Evolutionary conservation across 2,329 filamentous ascomycete species (phyloP).

Genomic region (Calonectria montana): DNA sequence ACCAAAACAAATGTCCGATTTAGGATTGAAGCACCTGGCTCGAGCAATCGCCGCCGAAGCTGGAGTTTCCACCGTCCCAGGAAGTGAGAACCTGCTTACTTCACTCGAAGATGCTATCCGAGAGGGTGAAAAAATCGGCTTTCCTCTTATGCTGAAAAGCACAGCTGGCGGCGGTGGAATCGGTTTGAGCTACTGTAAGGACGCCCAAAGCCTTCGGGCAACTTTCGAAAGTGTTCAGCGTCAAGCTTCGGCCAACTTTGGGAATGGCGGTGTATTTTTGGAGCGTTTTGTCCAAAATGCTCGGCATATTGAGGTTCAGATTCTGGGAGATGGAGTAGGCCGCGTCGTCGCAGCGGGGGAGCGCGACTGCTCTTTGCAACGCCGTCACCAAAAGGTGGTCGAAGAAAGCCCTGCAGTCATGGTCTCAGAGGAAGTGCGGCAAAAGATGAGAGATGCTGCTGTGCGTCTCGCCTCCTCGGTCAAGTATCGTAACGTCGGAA

Average conservation of each 20-base stretch:
- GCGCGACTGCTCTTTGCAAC: slow-evolving; percentile 62
- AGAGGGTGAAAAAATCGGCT: slow-evolving; percentile 46
- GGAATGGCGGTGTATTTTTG: slow-evolving; percentile 53
- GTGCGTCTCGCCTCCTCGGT: slow-evolving; percentile 49
- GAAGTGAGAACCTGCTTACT: slow-evolving; percentile 42
- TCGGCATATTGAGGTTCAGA: slow-evolving; percentile 62
- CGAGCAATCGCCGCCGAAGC: slow-evolving; percentile 46
- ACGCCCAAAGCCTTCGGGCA: slow-evolving; percentile 43
- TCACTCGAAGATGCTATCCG: slow-evolving; percentile 42
- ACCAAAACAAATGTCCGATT: slow-evolving; percentile 53
- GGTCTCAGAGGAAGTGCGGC: slow-evolving; percentile 44
- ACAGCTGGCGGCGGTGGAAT: slow-evolving; percentile 60
- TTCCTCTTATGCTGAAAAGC: slow-evolving; percentile 60
- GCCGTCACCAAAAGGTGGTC: slow-evolving; percentile 63
- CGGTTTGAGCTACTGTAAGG: slow-evolving; percentile 52
- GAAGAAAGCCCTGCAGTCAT: slow-evolving; percentile 58
- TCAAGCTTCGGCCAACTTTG: slow-evolving; percentile 55
- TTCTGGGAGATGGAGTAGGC: slow-evolving; percentile 58
- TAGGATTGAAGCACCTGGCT: slow-evolving; percentile 54
- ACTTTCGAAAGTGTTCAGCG: slow-evolving; percentile 52
- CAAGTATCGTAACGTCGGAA: slow-evolving; percentile 55
- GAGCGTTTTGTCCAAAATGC: slow-evolving; percentile 55
- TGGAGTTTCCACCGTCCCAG: slow-evolving; percentile 50
- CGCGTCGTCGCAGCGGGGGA: slow-evolving; percentile 55
- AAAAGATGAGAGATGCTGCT: slow-evolving; percentile 52